Evolutionary conservation across 768 basidiomycete species (phyloP), one percentile per base, ranked within the genome.

Genomic region (Tephrocybe sp.): DNA sequence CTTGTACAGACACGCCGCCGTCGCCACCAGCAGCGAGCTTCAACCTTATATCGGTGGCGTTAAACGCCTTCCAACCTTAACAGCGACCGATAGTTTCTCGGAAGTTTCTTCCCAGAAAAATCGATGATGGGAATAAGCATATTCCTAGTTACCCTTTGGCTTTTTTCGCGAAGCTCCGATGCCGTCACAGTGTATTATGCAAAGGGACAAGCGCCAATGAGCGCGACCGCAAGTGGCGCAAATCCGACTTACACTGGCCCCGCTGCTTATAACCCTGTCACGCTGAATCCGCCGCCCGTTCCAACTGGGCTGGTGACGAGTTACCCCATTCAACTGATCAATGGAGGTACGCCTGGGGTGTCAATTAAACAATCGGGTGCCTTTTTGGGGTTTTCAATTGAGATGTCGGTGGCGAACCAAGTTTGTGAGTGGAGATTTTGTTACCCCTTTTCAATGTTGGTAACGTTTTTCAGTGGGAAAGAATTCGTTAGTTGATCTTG

Each of bases 341-440:
- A 49, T 45, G 39, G 30, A 12, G 45, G 40, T 9, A 48, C 49
- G 1, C 10, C 11, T 11, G 36, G 31, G 12, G 2, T 52, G 12
- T 49, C 55, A 14, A 39, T 48, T 8, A 38, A 39, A 1, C 71
- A 72, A 45, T 61, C 58, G 22, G 75, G 72, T 35, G 58, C 64
- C 7, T 76, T 76, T 54, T 62, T 83, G 39, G 83, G 84, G 0
- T 85, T 85, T 58, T 78, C 75, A 1, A 70, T 87, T 39, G 84
- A 87, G 64, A 73, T 85, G 70, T 83, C 80, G 20, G 80, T 85
- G 7, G 75, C 76, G 1, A 77, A 79, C 54, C 77, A 79, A 67
- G 68, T 84, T 40, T 66, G 80, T 82, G 36, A 49, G 55, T 47
- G 3, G 26, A 26, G n/a, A 3, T 2, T 11, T 10, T 54, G 64